Evolutionary conservation across 768 basidiomycete genomes (phyloP).

Genomic region (Boletus subcaerulescens): DNA sequence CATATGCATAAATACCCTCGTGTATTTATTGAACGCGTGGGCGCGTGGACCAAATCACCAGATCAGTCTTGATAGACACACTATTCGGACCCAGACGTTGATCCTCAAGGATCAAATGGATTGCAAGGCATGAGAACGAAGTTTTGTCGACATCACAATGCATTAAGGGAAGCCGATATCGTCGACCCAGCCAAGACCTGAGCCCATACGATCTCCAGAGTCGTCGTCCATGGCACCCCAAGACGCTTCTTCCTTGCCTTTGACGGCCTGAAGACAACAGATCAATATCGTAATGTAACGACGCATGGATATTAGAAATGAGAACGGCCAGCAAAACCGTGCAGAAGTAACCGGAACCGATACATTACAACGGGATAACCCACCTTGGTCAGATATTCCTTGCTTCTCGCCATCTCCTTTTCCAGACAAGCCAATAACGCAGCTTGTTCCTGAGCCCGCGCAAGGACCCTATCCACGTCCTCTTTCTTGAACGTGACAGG

Average conservation of each 20-base stretch:
- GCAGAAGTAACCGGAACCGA: too few relatives aligned
- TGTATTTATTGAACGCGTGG: too few relatives aligned
- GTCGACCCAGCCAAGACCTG: conserved; percentile 24
- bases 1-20: too few relatives aligned
- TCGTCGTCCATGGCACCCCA: conserved; percentile 32
- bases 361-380: not conserved
- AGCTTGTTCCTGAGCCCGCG: conserved; percentile 49
- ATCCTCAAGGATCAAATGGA: not conserved
- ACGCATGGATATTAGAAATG: too few relatives aligned
- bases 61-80: too few relatives aligned
- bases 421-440: conserved; percentile 22
- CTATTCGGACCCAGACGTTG: too few relatives aligned
- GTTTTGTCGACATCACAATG: too few relatives aligned
- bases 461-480: conserved; percentile 60
- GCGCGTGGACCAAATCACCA: too few relatives aligned
- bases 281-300: too few relatives aligned
- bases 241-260: conserved; percentile 26
- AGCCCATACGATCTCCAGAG: conserved; percentile 20
- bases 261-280: conserved; percentile 21
- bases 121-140: not conserved
- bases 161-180: conserved; percentile 23
- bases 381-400: conserved; percentile 74
- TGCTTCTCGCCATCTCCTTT: conserved; percentile 50
- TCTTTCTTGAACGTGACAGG: conserved; percentile 54
- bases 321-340: too few relatives aligned